Base-by-base conservation (phyloP, 495 filamentous ascomycete species). In the Penicillium steckii region DNA sequence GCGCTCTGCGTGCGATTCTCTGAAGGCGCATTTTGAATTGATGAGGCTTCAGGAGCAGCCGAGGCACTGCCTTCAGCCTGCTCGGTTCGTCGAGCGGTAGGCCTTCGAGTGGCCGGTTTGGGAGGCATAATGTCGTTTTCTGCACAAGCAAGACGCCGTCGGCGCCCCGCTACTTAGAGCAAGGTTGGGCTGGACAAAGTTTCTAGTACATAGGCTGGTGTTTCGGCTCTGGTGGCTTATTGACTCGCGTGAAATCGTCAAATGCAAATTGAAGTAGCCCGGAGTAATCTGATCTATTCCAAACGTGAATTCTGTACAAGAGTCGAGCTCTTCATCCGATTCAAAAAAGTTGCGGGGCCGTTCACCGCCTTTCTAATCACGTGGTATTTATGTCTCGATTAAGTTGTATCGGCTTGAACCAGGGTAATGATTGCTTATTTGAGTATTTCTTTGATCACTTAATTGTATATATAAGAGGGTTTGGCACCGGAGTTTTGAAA, bases 71-170 rank as follows among this genome's bases (percentile, higher is more conserved):
- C 38, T 43, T 53, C 41, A 30, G 29, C 12, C n/a, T 32, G 25
- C 22, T 26, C 51, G 22, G 54, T 44, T 26, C 56, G 50, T 43
- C 60, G 59, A 29, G 66, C 50, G 42, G 63, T 51, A 52, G 69
- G 63, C 50, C 69, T 67, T 26, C 72, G 65, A 35, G 68, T 43
- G 33, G 53, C 58, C 10, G 63, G 65, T 67, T 77, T 78, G 22
- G 73, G 75, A 44, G 74, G 75, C 75, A 78, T 77, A 8, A 46
- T 69, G 33, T 8, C 19, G 10, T 42, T 59, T 33, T 48, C 38
- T 38, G 43, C 26, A 46, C 57, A 25, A 52, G 55, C 47, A 52
- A 60, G 52, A 50, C 47, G 56, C 57, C 53, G 48, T 46, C 35
- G 41, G 55, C 50, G 57, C 35, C 53, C 51, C 47, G 57, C 54